A percentile compares a stretch with the other conserved stretches of the same genome.
phyloP scores from a whole-genome alignment of 2,329 filamentous ascomycete species.

The Fusarium xyrophilum region DNA sequence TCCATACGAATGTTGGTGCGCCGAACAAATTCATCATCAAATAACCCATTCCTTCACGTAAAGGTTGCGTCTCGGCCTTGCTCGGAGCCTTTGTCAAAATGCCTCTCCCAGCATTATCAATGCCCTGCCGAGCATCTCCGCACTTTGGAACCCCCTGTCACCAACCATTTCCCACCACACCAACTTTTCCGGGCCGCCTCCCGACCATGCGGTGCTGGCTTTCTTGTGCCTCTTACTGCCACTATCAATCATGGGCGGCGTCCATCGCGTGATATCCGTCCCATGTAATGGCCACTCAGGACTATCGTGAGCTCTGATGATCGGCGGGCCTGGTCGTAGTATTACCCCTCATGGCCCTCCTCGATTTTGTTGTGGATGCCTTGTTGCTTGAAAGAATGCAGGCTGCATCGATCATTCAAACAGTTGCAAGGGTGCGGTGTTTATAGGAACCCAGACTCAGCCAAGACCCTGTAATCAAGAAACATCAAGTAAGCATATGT shows the following conservation, averaged over 20 bases:
- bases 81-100: conserved; percentile 7
- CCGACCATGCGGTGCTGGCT: conserved; percentile 6
- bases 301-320: conserved; percentile 9
- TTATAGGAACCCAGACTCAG: conserved; percentile 68
- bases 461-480: conserved; percentile 58
- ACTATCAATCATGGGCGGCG: conserved; percentile 4
- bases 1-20: conserved; percentile 9
- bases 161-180: conserved; percentile 20
- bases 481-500: conserved; percentile 34
- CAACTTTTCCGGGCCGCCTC: conserved; percentile 20
- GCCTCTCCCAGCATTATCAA: conserved; percentile 4
- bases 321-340: conserved; percentile 1
- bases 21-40: conserved; percentile 18
- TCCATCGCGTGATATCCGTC: conserved; percentile 2
- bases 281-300: conserved; percentile 9
- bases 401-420: conserved; percentile 15
- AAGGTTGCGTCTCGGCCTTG: background rate
- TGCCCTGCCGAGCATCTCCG: conserved; percentile 10
- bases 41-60: background rate
- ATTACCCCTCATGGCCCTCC: conserved; percentile 10
- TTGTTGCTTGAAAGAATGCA: conserved; percentile 10
- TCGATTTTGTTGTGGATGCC: conserved; percentile 5
- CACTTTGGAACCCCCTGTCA: conserved; percentile 10
- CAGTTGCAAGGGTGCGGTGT: conserved; percentile 12
- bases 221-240: conserved; percentile 6